These are phyloP conservation scores for Sorghum bicolor DNA, from an alignment of 176 grass and related monocot genomes.

Conservation along the genomic window Sorghum_bicolor_NCBIv3 NC_012870.2:9995501-9996000, in stretches of 20 bases:
- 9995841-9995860: background rate
- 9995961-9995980: background rate
- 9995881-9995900: background rate
- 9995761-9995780: background rate
- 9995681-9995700: background rate
- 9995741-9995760: background rate
- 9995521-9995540: background rate
- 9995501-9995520: too few relatives aligned
- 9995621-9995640: background rate
- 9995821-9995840: background rate
- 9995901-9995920: background rate
- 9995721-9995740: too few relatives aligned
- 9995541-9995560: background rate
- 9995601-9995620: background rate
- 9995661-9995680: background rate
- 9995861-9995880: background rate
- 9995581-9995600: background rate
- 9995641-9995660: background rate
- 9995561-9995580: background rate
- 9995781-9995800: too few relatives aligned
- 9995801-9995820: too few relatives aligned
- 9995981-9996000: background rate
- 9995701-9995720: background rate
- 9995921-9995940: slow-evolving; percentile 17
- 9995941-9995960: slow-evolving; percentile 28